Evolutionary conservation across 345 rosid genomes (phyloP), one percentile per base, ranked within the genome.

Genomic region (Noccaea caerulescens): DNA sequence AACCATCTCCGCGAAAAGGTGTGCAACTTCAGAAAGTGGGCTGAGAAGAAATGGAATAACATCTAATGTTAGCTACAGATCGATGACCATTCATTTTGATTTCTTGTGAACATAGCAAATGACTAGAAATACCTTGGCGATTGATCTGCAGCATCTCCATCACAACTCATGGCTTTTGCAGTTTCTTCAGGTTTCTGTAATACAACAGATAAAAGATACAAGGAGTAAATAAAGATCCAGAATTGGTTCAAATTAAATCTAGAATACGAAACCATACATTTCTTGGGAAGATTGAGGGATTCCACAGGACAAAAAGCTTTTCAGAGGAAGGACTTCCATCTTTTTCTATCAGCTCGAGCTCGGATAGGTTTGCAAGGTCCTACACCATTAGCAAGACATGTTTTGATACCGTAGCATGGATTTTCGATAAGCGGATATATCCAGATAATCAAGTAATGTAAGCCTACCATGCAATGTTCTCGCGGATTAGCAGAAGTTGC

Each of bases 401-500:
- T 56, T 58, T 39, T 36, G 46, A 52, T 33, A 57, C n/a, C 8
- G 11, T 20, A 13, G 42, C 47, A 53, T 27, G 41, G 43, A 14
- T 42, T 41, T 33, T 25, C 30, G 10, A 75, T 47, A 54, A 46
- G 32, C n/a, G 2, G 30, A 60, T 37, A 42, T 34, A 69, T 60
- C 36, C 51, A 75, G 16, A 53, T 47, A 25, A 66, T 56, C 50
- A 68, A 68, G 44, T 72, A 58, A 65, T 38, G 39, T 33, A 56
- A 58, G 59, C 85, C 74, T 80, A 93, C 98, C 98, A 87, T 91
- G 76, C 97, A 93, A 80, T 91, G 97, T 71, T 93, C 92, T 66
- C 73, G 78, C 71, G 98, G 97, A 72, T 93, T 93, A 65, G 96
- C 96, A 70, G 94, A 93, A 75, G 98, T 93, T 75, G 98, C 98